A percentile compares a stretch with the other conserved stretches of the same genome.
Evolutionary conservation across 1,284 basidiomycete genomes (phyloP).

Genomic region (Sanguinoderma infundibulare): DNA sequence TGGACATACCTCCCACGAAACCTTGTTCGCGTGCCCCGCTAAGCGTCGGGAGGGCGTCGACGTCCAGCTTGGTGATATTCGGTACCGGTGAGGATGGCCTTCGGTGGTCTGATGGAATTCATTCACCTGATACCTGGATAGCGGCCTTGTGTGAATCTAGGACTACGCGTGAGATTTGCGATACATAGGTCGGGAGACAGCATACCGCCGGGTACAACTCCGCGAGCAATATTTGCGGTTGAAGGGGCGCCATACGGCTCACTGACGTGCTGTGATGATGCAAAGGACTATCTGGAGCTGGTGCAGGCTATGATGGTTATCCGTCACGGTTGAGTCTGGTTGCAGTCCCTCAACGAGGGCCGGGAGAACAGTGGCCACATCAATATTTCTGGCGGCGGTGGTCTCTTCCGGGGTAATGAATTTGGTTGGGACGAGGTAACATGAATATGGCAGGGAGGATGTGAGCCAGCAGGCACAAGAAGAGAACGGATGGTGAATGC

Average conservation of each 20-base stretch:
- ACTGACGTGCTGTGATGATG: neutral
- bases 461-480: no score
- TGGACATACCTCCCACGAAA: conserved; percentile 9
- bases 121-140: conserved; percentile 4
- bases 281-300: neutral
- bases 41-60: conserved; percentile 6
- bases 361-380: no score
- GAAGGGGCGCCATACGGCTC: neutral
- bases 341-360: no score
- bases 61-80: conserved; percentile 12
- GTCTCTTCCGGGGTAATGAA: no score
- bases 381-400: no score
- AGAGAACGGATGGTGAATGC: no score
- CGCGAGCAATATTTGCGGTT: conserved; percentile 4
- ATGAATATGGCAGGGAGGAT: no score
- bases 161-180: conserved; percentile 8
- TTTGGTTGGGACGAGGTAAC: no score
- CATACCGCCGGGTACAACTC: neutral
- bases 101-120: conserved; percentile 6
- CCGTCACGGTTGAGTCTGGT: neutral
- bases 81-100: conserved; percentile 11
- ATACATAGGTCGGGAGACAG: neutral
- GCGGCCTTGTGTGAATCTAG: conserved; percentile 12
- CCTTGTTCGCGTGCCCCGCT: conserved; percentile 10
- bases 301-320: neutral